A percentile compares a stretch with the other conserved stretches of the same genome.
These are phyloP conservation scores for Aspergillus ellipticus DNA, from an alignment of 495 filamentous ascomycete genomes.

Conservation along the genomic window DNA sequence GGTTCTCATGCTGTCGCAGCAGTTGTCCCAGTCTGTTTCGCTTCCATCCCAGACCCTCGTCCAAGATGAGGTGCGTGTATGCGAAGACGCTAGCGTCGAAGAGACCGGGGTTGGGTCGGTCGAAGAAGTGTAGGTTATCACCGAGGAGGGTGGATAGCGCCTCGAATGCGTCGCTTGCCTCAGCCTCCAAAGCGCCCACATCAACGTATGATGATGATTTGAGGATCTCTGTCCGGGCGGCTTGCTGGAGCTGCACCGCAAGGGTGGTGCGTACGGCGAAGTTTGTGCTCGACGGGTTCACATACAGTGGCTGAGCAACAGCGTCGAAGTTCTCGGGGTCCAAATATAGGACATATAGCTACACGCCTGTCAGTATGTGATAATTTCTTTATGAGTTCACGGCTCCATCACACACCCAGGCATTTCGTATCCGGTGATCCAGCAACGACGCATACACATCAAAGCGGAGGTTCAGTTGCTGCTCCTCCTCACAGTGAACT, in stretches of 20 bases:
- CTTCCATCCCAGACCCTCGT: conserved; percentile 57
- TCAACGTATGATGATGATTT: conserved; percentile 61
- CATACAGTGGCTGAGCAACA: conserved; percentile 67
- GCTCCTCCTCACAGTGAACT: conserved; percentile 44
- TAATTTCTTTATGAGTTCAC: neutral
- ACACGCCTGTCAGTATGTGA: conserved; percentile 11
- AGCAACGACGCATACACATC: conserved; percentile 80
- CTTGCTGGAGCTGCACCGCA: conserved; percentile 61
- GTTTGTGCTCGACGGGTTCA: conserved; percentile 59
- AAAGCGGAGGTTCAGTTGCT: conserved; percentile 55
- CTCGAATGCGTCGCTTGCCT: conserved; percentile 66
- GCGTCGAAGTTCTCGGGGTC: conserved; percentile 57
- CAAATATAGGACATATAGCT: conserved; percentile 82
- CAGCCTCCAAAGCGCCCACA: conserved; percentile 58
- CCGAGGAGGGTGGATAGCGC: conserved; percentile 71
- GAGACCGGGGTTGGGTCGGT: conserved; percentile 55
- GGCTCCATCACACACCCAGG: conserved; percentile 60
- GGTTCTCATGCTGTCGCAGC: conserved; percentile 42
- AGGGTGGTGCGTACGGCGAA: conserved; percentile 57
- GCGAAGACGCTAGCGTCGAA: conserved; percentile 89
- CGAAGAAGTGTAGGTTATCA: conserved; percentile 65
- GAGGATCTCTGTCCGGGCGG: conserved; percentile 69
- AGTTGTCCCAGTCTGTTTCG: conserved; percentile 38
- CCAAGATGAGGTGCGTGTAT: conserved; percentile 80
- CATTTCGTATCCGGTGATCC: conserved; percentile 76